Evolutionary conservation across 192 early-diverging fungal species (phyloP), one percentile per base, ranked within the genome.

Genomic region (Coemansia sp.): DNA sequence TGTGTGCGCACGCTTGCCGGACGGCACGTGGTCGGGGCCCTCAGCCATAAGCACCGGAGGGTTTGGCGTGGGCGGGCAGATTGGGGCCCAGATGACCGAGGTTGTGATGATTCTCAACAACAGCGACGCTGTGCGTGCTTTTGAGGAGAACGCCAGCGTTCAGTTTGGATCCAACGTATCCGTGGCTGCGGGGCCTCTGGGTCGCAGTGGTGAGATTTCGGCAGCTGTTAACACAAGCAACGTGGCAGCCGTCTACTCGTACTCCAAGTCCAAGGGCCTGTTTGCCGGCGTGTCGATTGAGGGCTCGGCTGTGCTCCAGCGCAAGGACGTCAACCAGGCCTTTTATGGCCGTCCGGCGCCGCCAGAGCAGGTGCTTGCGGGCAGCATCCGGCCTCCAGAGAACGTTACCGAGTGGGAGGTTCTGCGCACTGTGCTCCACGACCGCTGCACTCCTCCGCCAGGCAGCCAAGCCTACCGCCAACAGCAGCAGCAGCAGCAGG

Each of bases 251-350:
- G 91, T 96, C 42, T 98, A 94, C 82, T 94, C 93, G 60, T 98
- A 98, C 82, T 91, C 92, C 63, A 96, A 96, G 71, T 89, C 92
- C 39, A 92, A 90, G 76, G 96, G 96, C 26, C 85, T 98, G 61
- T 97, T 97, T 89, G 96, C 93, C 6, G 96, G 96, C 26, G 86
- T 92, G 5, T 93, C 92, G 3, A 80, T 94, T n/a, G 94, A 98
- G 68, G 95, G 96, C 26, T 92, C 94, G 4, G 87, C 90, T 5
- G 89, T 98, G 40, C 53, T 92, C 4, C 89, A 93, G 74, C 86
- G 94, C 61, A 87, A 90, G 67, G 92, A 95, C 61, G 94, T 93
- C 38, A 97, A 98, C 78, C 84, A 85, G 44, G 86, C 86, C 38
- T 90, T 95, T 57, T 98, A 98, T 72, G 90, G 92, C 11, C 81